Evolutionary conservation across 139 green algal species (phyloP).

Genomic region (Desmodesmus armatus): DNA sequence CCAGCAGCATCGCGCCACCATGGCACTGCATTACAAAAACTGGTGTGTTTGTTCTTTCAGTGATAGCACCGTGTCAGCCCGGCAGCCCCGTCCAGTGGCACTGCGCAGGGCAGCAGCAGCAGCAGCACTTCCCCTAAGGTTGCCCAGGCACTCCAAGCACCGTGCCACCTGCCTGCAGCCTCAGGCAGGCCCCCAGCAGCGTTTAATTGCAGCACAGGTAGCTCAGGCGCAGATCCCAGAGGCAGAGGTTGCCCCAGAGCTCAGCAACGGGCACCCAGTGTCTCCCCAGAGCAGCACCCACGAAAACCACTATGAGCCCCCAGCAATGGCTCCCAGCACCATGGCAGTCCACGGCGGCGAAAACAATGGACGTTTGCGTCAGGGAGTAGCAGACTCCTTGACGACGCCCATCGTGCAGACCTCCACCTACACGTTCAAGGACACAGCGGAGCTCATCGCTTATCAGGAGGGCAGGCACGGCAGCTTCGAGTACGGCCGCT

Average conservation of each 20-base stretch:
- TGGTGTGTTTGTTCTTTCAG: conserved; percentile 3
- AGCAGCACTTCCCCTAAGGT: conserved; percentile 11
- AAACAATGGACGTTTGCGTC: conserved; percentile 10
- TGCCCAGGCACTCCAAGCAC: neutral
- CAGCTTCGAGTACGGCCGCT: conserved; percentile 95
- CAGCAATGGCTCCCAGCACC: conserved; percentile 27
- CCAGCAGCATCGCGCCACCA: no score
- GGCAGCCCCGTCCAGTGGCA: neutral
- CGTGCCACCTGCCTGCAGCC: conserved; percentile 7
- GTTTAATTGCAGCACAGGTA: no score
- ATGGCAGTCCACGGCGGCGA: conserved; percentile 40
- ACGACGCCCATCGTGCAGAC: conserved; percentile 98
- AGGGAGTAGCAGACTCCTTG: conserved; percentile 87
- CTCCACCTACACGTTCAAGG: conserved; percentile 95
- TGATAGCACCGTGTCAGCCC: neutral
- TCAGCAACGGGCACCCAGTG: no score
- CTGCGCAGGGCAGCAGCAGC: neutral
- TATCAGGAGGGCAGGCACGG: conserved; percentile 95
- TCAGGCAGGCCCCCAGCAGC: neutral
- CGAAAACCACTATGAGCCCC: conserved; percentile 31
- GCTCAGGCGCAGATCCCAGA: no score
- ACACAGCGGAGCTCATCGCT: conserved; percentile 95
- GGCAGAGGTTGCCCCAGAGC: no score
- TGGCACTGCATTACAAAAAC: conserved; percentile 25
- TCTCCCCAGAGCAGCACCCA: neutral